A percentile compares a stretch with the other conserved stretches of the same genome.
These are phyloP conservation scores for Citrullus colocynthis DNA, from an alignment of 306 rosid genomes.

Conservation along the genomic window DNA sequence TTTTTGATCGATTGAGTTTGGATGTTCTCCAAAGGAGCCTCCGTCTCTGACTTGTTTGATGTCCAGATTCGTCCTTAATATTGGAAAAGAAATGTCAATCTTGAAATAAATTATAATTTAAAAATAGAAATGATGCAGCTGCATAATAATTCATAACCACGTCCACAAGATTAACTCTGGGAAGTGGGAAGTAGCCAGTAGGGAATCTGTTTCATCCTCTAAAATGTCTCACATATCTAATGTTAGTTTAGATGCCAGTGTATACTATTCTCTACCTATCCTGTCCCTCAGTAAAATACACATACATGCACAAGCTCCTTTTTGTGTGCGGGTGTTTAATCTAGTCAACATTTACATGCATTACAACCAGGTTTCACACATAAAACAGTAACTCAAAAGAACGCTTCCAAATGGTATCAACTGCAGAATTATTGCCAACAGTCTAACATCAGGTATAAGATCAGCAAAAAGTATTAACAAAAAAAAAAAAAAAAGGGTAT, in stretches of 20 bases:
- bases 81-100: slow-evolving; percentile 17
- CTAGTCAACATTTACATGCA: background rate
- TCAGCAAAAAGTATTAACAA: background rate
- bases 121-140: slow-evolving; percentile 1
- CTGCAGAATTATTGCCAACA: background rate
- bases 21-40: slow-evolving; percentile 42
- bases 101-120: slow-evolving; percentile 17
- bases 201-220: background rate
- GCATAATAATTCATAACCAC: too few species aligned
- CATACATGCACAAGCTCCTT: background rate
- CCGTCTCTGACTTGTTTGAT: slow-evolving; percentile 37
- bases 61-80: slow-evolving; percentile 60
- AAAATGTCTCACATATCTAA: background rate
- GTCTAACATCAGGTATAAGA: background rate
- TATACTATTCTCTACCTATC: background rate
- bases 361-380: background rate
- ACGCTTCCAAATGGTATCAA: background rate
- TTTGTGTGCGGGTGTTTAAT: background rate
- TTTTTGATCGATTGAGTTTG: slow-evolving; percentile 45
- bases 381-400: background rate
- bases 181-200: background rate
- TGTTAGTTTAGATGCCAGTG: background rate
- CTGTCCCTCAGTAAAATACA: background rate
- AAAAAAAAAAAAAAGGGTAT: background rate
- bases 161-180: background rate